Base-by-base conservation (phyloP, 140 eudicot genomes). In the Senecio squalidus region DNA sequence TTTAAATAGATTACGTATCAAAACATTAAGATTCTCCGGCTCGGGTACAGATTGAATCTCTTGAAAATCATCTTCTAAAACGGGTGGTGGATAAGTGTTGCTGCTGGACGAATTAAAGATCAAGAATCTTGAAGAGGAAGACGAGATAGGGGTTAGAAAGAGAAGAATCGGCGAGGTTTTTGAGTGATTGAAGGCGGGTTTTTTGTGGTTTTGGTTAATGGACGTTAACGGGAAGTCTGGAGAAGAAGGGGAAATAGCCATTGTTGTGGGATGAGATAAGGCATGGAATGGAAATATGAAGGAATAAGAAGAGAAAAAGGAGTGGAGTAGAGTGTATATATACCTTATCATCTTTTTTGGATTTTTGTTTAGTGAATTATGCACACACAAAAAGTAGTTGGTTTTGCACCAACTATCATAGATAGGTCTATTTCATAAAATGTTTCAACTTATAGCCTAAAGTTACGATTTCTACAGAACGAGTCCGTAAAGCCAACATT, bases 191-290 rank as follows among this genome's bases (percentile, higher is more conserved):
- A 50, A 71, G 53, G 60, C 36, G 41, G n/a, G 47, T 15, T 44
- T 76, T 47, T 69, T 69, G 47, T 36, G 64, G 51, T 38, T 18
- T 67, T 69, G 68, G 63, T 24, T 60, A 20, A 65, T 54, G 34
- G 71, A 49, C 47, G 80, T 65, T 20, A 80, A 43, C 49, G 82
- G 64, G 80, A 79, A 60, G 31, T 80, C 86, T 17, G 80, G 41
- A 60, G 87, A 80, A 63, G 47, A 71, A 69, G 85, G 47, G 54
- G 89, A 58, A 61, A 81, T 56, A 27, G 86, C 82, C 95, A 85
- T 82, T 68, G 68, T 53, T 60, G 67, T 45, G 44, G 50, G 30
- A 31, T 34, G 80, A 38, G 81, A 73, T 81, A 15, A n/a, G n/a
- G 14, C 14, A 62, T 73, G 84, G 60, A 50, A 46, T 71, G 23